These are phyloP conservation scores for Termitomyces sp. DNA, from an alignment of 768 basidiomycete species.

Conservation along the genomic window DNA sequence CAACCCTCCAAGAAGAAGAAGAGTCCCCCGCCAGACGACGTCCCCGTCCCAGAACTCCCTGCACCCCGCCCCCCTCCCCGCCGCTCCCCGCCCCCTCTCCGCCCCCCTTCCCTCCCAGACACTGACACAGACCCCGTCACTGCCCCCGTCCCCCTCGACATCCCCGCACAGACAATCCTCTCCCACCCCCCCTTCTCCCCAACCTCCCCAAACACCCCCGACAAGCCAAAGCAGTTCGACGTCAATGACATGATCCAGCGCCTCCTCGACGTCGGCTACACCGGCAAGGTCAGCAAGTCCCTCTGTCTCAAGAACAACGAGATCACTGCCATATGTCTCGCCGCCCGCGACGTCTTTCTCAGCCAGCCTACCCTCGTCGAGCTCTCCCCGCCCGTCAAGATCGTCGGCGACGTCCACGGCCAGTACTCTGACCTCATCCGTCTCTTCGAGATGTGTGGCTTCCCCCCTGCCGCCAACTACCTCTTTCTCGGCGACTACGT, in stretches of 20 bases:
- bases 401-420: conserved; percentile 98
- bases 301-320: conserved; percentile 94
- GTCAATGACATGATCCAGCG: conserved; percentile 98
- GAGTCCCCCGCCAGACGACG: conserved; percentile 40
- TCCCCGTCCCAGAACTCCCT: conserved; percentile 27
- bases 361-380: conserved; percentile 96
- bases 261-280: conserved; percentile 93
- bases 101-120: conserved; percentile 22
- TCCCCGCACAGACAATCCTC: conserved; percentile 84
- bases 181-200: conserved; percentile 59
- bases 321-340: conserved; percentile 90
- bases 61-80: conserved; percentile 24
- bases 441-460: conserved; percentile 99
- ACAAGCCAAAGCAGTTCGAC: conserved; percentile 71
- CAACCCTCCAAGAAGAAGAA: conserved; percentile 79
- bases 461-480: conserved; percentile 95
- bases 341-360: conserved; percentile 94
- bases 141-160: conserved; percentile 57
- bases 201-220: conserved; percentile 26
- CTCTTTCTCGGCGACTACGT: conserved; percentile 99
- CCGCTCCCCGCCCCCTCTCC: conserved; percentile 24
- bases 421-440: conserved; percentile 99
- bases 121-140: conserved; percentile 32
- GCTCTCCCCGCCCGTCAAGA: conserved; percentile 96
- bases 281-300: conserved; percentile 96